phyloP scores from a whole-genome alignment of 164 flowering plant genomes.

The Protea cynaroides region DNA sequence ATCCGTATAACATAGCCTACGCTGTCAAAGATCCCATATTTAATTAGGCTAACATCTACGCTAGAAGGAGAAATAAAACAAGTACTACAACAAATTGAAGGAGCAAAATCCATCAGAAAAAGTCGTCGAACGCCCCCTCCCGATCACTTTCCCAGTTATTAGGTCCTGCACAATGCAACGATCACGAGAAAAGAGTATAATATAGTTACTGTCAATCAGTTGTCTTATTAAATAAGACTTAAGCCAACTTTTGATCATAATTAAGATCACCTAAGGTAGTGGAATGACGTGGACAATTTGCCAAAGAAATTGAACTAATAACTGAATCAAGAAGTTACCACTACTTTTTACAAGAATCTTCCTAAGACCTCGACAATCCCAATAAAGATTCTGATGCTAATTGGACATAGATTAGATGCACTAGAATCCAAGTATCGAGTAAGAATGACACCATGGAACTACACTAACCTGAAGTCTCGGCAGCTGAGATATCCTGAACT shows the following conservation, averaged over 20 bases:
- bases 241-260: background rate
- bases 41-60: conserved; percentile 15
- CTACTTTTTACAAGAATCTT: conserved; percentile 3
- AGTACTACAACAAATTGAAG: conserved; percentile 11
- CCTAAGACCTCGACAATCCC: background rate
- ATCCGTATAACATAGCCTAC: conserved; percentile 8
- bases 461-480: conserved; percentile 52
- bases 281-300: background rate
- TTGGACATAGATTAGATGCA: conserved; percentile 7
- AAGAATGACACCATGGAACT: conserved; percentile 12
- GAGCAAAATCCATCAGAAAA: conserved; percentile 42
- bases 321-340: conserved; percentile 2
- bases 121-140: conserved; percentile 79
- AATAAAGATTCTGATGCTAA: background rate
- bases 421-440: conserved; percentile 4
- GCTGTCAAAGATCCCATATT: conserved; percentile 4
- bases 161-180: conserved; percentile 52
- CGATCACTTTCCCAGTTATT: conserved; percentile 43
- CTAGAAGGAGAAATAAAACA: conserved; percentile 6
- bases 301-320: conserved; percentile 4
- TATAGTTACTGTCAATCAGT: conserved; percentile 13
- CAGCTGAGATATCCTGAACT: conserved; percentile 59
- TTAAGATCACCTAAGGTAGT: conserved; percentile 1
- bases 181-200: conserved; percentile 20
- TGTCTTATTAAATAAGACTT: conserved; percentile 1